Evolutionary conservation across 2,329 filamentous ascomycete species (phyloP).

Genomic region (Diaporthe capsici): DNA sequence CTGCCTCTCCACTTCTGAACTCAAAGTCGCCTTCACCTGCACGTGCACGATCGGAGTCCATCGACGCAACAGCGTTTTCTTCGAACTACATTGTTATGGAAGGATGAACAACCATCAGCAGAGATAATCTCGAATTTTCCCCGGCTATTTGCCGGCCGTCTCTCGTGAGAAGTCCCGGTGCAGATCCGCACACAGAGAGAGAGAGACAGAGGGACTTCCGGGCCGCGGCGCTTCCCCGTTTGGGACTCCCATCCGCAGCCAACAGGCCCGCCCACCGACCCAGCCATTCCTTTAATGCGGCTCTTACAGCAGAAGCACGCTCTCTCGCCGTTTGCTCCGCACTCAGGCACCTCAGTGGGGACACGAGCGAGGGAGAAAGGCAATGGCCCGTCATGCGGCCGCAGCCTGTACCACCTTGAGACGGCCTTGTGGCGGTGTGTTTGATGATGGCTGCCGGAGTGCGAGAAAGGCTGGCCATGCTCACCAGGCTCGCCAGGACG

Average conservation of each 20-base stretch:
- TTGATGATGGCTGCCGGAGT: constrained; percentile 13
- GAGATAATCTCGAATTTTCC: not conserved
- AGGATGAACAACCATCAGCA: not conserved
- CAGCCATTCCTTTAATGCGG: constrained; percentile 42
- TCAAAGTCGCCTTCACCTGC: not conserved
- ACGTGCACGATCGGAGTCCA: not conserved
- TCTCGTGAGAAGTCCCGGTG: not conserved
- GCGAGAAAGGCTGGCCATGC: not conserved
- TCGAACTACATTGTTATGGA: not conserved
- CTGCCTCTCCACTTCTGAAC: not conserved
- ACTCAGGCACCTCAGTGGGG: constrained; percentile 26
- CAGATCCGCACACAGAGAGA: not conserved
- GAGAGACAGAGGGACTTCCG: not conserved
- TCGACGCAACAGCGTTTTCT: not conserved
- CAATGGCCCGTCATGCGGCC: constrained; percentile 30
- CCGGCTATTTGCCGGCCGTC: not conserved
- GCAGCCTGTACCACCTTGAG: constrained; percentile 34
- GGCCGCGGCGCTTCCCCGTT: not conserved
- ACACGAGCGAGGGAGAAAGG: constrained; percentile 23
- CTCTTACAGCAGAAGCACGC: constrained; percentile 30
- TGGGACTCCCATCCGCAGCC: constrained; percentile 6
- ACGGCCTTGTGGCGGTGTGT: constrained; percentile 38
- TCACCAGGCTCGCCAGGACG: not conserved
- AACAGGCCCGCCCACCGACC: constrained; percentile 11
- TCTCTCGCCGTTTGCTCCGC: constrained; percentile 20